Percentiles rank a stretch among this genome's conserved stretches.
Evolutionary conservation across 371 early-diverging fungal species (phyloP).

Genomic region (Umbelopsis sp.): DNA sequence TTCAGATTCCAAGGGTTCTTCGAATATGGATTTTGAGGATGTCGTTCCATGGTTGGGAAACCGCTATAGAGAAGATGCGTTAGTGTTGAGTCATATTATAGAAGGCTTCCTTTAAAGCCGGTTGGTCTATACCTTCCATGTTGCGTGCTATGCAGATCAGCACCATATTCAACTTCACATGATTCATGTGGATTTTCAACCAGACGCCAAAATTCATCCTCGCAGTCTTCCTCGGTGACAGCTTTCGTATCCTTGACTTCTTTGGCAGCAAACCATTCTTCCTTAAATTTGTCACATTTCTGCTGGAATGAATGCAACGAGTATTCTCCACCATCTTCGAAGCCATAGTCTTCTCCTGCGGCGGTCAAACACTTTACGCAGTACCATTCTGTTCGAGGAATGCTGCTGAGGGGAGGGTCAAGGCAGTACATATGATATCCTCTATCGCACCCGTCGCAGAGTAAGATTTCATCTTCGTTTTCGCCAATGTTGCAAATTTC

Average conservation of each 20-base stretch:
- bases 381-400: slow-evolving; percentile 85
- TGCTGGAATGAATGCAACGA: slow-evolving; percentile 80
- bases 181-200: slow-evolving; percentile 86
- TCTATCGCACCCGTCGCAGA: slow-evolving; percentile 89
- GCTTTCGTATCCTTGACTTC: slow-evolving; percentile 30
- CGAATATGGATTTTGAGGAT: slow-evolving; percentile 63
- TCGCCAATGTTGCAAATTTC: slow-evolving; percentile 64
- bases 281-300: slow-evolving; percentile 82
- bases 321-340: slow-evolving; percentile 85
- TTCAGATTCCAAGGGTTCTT: slow-evolving; percentile 84
- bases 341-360: slow-evolving; percentile 90
- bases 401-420: slow-evolving; percentile 63
- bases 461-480: slow-evolving; percentile 68
- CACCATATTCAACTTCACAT: slow-evolving; percentile 95
- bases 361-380: slow-evolving; percentile 82
- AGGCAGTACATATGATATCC: slow-evolving; percentile 86
- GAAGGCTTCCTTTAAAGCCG: neutral
- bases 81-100: neutral
- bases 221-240: slow-evolving; percentile 82
- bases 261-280: slow-evolving; percentile 67
- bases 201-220: slow-evolving; percentile 95
- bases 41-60: slow-evolving; percentile 27
- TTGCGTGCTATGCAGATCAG: slow-evolving; percentile 89
- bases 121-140: slow-evolving; percentile 76
- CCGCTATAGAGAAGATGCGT: slow-evolving; percentile 15